These are phyloP conservation scores for Austroboletus niveus DNA, from an alignment of 1,284 basidiomycete genomes.

Conservation along the genomic window DNA sequence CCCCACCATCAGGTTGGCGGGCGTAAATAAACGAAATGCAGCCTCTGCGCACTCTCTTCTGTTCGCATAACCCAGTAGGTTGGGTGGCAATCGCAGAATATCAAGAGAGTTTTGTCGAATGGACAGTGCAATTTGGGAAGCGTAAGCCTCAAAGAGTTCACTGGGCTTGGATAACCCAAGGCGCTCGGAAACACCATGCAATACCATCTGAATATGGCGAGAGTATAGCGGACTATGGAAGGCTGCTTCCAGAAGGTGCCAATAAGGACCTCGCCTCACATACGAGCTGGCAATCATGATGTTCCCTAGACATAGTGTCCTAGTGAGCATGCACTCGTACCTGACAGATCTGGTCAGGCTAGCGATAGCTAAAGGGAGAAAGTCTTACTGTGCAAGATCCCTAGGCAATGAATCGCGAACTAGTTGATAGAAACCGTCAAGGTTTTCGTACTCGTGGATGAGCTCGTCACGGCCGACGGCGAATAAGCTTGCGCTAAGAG, in stretches of 20 bases:
- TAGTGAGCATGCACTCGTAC: constrained; percentile 77
- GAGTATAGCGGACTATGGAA: constrained; percentile 48
- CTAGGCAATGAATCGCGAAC: constrained; percentile 45
- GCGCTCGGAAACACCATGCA: constrained; percentile 61
- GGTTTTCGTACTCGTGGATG: constrained; percentile 18
- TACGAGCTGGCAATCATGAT: constrained; percentile 80
- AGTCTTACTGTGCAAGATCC: constrained; percentile 47
- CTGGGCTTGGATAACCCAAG: constrained; percentile 70
- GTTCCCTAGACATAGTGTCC: constrained; percentile 79
- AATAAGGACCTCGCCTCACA: constrained; percentile 84
- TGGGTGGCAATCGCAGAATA: constrained; percentile 65
- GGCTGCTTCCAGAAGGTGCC: constrained; percentile 79
- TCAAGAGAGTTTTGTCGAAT: constrained; percentile 52
- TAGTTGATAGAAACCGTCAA: constrained; percentile 40
- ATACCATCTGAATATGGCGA: constrained; percentile 62
- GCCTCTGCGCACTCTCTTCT: constrained; percentile 58
- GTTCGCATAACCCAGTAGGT: constrained; percentile 69
- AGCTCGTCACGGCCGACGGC: constrained; percentile 30
- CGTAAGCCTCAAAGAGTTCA: constrained; percentile 77
- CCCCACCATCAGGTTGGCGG: constrained; percentile 51
- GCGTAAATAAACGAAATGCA: constrained; percentile 61
- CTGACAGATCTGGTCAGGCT: constrained; percentile 35
- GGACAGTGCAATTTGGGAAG: constrained; percentile 72
- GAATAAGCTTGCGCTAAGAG: constrained; percentile 63
- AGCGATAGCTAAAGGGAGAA: neutral